A percentile compares a stretch with the other conserved stretches of the same genome.
Evolutionary conservation across 371 early-diverging fungal genomes (phyloP).

Genomic region (Mortierella sp.): DNA sequence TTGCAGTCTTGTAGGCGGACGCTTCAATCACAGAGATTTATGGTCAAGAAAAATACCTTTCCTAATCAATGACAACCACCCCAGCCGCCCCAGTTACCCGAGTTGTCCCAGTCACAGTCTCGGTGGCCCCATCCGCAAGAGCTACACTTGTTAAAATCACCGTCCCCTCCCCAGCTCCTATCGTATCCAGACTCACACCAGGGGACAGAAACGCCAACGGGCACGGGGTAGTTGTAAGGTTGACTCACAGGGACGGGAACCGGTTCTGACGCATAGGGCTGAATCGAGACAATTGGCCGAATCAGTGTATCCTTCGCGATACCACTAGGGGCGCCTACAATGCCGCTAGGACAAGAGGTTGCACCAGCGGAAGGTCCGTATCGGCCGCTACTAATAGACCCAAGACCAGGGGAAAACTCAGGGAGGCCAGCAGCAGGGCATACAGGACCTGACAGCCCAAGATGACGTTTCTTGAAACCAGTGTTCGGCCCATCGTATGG

Average conservation of each 20-base stretch:
- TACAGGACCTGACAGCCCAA: not conserved
- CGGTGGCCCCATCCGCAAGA: not conserved
- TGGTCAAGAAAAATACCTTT: too few relatives aligned
- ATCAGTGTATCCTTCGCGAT: slow-evolving; percentile 36
- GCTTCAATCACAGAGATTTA: too few relatives aligned
- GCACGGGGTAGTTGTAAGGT: slow-evolving; percentile 39
- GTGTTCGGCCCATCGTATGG: too few relatives aligned
- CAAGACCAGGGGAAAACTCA: not conserved
- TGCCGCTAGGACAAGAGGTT: not conserved
- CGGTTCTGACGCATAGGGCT: slow-evolving; percentile 35
- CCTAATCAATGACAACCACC: too few relatives aligned
- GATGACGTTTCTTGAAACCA: slow-evolving; percentile 15
- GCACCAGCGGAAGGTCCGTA: too few relatives aligned
- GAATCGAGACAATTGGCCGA: slow-evolving; percentile 34
- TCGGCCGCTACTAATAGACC: too few relatives aligned
- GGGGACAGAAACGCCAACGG: slow-evolving; percentile 30
- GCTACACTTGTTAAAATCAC: not conserved
- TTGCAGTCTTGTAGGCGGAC: too few relatives aligned
- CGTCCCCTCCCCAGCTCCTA: not conserved
- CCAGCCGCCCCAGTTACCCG: slow-evolving; percentile 2
- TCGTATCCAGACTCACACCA: not conserved
- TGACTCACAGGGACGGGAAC: slow-evolving; percentile 35
- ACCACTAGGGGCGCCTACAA: slow-evolving; percentile 12
- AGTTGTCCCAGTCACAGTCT: slow-evolving; percentile 2
- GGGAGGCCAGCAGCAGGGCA: not conserved